Evolutionary conservation across 768 basidiomycete genomes (phyloP).

Genomic region (Termitomyces eurrhizus): DNA sequence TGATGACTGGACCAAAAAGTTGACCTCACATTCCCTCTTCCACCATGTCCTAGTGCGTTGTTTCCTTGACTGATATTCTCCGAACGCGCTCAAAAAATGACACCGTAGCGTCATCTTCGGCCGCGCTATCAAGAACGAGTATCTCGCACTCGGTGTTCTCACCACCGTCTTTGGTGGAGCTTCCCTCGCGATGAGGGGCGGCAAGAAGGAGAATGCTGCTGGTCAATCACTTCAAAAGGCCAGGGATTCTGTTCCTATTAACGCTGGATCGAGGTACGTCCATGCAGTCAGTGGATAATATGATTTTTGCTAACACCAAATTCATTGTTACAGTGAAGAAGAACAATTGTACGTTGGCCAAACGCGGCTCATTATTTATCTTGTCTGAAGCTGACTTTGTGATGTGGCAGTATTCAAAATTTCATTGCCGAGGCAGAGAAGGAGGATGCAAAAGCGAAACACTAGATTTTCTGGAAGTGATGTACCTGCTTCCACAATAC

Average conservation of each 20-base stretch:
- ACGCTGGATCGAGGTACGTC: conserved; percentile 66
- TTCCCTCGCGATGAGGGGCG: conserved; percentile 51
- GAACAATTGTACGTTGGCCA: conserved; percentile 67
- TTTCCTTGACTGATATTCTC: not conserved
- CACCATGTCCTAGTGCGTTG: conserved; percentile 21
- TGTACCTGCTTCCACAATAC: conserved; percentile 11
- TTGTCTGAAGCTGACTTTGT: conserved; percentile 23
- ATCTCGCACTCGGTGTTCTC: conserved; percentile 70
- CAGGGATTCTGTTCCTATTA: conserved; percentile 60
- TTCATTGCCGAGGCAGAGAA: conserved; percentile 85
- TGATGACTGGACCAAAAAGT: conserved; percentile 16
- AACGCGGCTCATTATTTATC: not conserved
- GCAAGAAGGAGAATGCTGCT: conserved; percentile 44
- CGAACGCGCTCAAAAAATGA: not conserved
- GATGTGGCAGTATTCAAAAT: conserved; percentile 65
- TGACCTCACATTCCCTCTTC: conserved; percentile 7
- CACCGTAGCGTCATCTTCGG: conserved; percentile 64
- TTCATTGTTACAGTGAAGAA: conserved; percentile 57
- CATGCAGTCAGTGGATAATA: not conserved
- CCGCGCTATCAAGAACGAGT: conserved; percentile 78
- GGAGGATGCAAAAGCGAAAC: conserved; percentile 52
- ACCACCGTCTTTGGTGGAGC: conserved; percentile 50
- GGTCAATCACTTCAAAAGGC: conserved; percentile 50
- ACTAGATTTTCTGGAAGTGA: conserved; percentile 25
- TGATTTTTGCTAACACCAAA: conserved; percentile 11